Conservation (phyloP, 345 rosid genomes). For the Eutrema yunnanense region DNA sequence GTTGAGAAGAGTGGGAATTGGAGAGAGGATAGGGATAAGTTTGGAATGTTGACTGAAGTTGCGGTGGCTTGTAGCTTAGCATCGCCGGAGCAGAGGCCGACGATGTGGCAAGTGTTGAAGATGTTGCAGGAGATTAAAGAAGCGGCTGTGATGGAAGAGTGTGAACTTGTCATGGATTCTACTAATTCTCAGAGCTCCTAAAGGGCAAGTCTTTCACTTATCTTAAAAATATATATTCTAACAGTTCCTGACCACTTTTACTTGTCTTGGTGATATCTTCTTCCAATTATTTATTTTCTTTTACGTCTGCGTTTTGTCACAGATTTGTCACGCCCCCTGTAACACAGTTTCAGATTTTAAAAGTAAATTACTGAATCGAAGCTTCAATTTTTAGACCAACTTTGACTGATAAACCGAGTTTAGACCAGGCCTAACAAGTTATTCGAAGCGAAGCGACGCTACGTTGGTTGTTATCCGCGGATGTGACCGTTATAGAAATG, state of each 20-base stretch:
- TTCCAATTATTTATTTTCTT: no score
- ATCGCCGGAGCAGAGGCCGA: constrained; percentile 86
- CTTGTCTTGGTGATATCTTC: neutral
- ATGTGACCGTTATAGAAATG: constrained; percentile 24
- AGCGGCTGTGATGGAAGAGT: constrained; percentile 51
- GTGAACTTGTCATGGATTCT: constrained; percentile 35
- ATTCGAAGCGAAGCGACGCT: no score
- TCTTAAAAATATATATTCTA: constrained; percentile 3
- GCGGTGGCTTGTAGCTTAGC: constrained; percentile 56
- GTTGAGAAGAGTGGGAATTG: constrained; percentile 31
- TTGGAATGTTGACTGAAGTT: constrained; percentile 72
- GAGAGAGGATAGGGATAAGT: constrained; percentile 43
- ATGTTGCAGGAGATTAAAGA: constrained; percentile 91
- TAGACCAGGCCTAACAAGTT: no score
- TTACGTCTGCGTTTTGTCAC: no score
- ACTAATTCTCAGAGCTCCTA: constrained; percentile 19
- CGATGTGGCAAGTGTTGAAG: constrained; percentile 96
- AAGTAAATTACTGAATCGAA: no score
- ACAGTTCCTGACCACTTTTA: constrained; percentile 5
- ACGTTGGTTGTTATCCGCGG: no score
- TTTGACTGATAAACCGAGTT: no score
- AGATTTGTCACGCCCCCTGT: no score
- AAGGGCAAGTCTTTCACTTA: constrained; percentile 6
- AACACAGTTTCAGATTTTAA: no score
- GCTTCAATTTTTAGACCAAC: no score